Conservation (phyloP, 1,139 yeast genomes). For the Geotrichum reessii region DNA sequence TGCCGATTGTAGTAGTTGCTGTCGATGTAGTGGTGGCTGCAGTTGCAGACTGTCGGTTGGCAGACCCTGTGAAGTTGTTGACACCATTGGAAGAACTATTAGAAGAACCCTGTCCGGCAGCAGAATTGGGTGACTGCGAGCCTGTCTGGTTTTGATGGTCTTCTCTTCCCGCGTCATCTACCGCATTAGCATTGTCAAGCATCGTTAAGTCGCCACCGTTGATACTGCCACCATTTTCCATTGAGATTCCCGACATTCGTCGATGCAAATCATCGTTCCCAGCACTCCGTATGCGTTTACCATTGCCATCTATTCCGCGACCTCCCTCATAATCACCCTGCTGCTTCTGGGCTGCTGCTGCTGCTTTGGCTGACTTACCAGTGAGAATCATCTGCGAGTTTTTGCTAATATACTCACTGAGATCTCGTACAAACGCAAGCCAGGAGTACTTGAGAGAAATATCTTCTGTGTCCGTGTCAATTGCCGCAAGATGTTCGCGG, state of each 20-base stretch:
- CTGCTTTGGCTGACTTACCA: conserved; percentile 11
- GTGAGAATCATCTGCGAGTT: conserved; percentile 39
- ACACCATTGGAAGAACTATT: background rate
- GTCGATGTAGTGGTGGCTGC: background rate
- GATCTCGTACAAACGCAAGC: conserved; percentile 64
- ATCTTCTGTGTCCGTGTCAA: conserved; percentile 43
- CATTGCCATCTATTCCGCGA: background rate
- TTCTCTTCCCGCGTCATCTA: background rate
- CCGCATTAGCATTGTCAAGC: background rate
- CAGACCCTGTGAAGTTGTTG: background rate
- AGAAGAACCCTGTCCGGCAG: background rate
- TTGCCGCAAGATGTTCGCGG: conserved; percentile 52
- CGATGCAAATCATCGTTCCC: background rate
- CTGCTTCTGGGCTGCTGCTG: background rate
- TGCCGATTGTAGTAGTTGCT: background rate
- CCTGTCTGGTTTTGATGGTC: background rate
- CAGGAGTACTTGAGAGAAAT: conserved; percentile 63
- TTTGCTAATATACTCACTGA: conserved; percentile 71
- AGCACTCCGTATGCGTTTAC: background rate
- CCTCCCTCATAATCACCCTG: background rate
- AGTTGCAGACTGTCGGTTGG: background rate
- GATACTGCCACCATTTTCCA: background rate
- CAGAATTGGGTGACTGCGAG: background rate
- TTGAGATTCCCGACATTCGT: background rate
- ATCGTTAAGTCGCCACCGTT: background rate